Base-by-base conservation (phyloP, 2,329 filamentous ascomycete genomes). In the Claviceps humidiphila region DNA sequence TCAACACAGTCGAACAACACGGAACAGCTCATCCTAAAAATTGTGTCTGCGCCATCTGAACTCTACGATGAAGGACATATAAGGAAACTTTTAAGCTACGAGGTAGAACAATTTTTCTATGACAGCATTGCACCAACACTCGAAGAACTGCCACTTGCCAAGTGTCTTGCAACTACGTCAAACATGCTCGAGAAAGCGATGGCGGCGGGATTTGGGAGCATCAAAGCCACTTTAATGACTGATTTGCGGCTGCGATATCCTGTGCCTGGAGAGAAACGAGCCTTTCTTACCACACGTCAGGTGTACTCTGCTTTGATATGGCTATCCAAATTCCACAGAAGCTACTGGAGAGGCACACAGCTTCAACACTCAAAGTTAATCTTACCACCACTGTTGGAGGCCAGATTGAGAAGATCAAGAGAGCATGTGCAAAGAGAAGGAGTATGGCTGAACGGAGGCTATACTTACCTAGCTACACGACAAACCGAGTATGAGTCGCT, bases 61-160 rank as follows among this genome's bases (percentile, higher is more conserved):
- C 55, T 50, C 0, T 46, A 51, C 0, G 75, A 82, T 40, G 81
- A 85, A 58, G 80, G 81, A 0, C 81, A 85, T 56, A 58, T 79
- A 0, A 74, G 82, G 6, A 86, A 86, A 60, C 74, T 85, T 54
- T 63, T 85, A 30, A 84, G 80, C 60, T 86, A 86, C 57, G 72
- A 81, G 46, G 78, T 84, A 3, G 82, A 86, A 63, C 80, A 82
- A 59, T 75, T 75, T 57, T 86, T 86, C 57, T 86, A 86, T 61
- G 68, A 67, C 1, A 62, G 74, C 2, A 63, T 85, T 11, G 78
- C 77, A 0, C 75, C 78, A 0, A 60, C 60, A 0, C 61, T 85
- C 1, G 60, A 66, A 0, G 61, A 67, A 0, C 61, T 77, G 1
- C 69, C 72, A 0, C 73, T 82, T 1, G 76, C 80, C 0, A 64